A percentile compares a stretch with the other conserved stretches of the same genome.
Conservation (phyloP, 768 basidiomycete genomes). For the Gymnopilus junonius region DNA sequence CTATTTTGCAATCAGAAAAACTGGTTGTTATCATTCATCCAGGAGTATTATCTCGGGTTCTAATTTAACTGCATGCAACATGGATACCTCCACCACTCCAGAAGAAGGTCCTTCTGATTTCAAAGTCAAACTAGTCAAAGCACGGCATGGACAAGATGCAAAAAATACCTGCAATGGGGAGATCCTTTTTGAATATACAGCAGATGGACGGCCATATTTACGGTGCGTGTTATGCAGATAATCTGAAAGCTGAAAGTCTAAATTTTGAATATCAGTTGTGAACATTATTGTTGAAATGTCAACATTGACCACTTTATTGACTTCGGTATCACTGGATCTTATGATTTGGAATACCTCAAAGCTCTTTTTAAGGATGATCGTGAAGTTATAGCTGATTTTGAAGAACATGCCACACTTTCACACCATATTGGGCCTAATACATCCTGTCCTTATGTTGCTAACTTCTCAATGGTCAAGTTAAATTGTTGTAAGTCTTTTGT, state of each 20-base stretch:
- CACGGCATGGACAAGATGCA: not conserved
- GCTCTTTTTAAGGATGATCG: not conserved
- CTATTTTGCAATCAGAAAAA: not conserved
- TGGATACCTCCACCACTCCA: no score
- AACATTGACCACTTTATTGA: constrained; percentile 5
- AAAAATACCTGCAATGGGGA: not conserved
- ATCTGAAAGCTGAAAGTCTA: no score
- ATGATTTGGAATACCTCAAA: constrained; percentile 1
- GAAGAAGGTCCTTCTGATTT: not conserved
- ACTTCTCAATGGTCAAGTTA: not conserved
- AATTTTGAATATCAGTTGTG: constrained; percentile 8
- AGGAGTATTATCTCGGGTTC: no score
- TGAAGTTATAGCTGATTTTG: not conserved
- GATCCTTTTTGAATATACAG: not conserved
- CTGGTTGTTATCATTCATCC: not conserved
- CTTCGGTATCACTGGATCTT: not conserved
- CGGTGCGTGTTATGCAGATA: no score
- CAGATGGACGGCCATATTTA: not conserved
- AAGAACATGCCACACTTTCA: not conserved
- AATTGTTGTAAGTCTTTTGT: constrained; percentile 3
- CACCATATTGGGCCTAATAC: not conserved
- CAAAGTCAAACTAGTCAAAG: not conserved
- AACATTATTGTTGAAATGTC: not conserved
- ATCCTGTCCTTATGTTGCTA: not conserved
- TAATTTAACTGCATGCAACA: no score